phyloP scores from a whole-genome alignment of 805 yeast species.

The Ogataea pignaliae region DNA sequence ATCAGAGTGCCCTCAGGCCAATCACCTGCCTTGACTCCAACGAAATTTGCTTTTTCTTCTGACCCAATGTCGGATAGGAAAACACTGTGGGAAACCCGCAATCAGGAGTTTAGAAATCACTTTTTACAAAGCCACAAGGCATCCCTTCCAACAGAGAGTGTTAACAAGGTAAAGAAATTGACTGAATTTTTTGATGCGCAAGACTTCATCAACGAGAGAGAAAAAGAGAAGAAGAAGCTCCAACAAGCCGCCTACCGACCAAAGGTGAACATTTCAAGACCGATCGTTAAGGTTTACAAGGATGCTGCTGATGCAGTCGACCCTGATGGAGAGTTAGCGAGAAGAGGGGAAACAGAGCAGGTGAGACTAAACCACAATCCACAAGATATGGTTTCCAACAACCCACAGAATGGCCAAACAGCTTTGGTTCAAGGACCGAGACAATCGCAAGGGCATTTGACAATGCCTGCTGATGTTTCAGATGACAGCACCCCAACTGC shows the following conservation, averaged over 20 bases:
- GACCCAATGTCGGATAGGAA: slow-evolving; percentile 9
- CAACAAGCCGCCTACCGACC: slow-evolving; percentile 59
- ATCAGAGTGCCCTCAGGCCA: slow-evolving; percentile 6
- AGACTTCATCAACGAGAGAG: slow-evolving; percentile 87
- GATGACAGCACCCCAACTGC: too few relatives aligned
- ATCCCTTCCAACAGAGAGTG: slow-evolving; percentile 16
- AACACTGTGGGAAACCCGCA: slow-evolving; percentile 20
- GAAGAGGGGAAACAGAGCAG: slow-evolving; percentile 6
- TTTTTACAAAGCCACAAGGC: slow-evolving; percentile 14
- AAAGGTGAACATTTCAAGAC: slow-evolving; percentile 71
- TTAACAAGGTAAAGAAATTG: slow-evolving; percentile 54
- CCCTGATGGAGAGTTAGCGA: slow-evolving; percentile 29
- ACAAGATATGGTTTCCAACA: too few relatives aligned
- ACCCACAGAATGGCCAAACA: background rate
- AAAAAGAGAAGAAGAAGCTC: slow-evolving; percentile 63
- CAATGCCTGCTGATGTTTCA: too few relatives aligned
- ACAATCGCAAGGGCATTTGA: background rate
- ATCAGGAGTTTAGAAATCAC: slow-evolving; percentile 19
- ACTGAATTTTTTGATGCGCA: slow-evolving; percentile 69
- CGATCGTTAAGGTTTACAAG: slow-evolving; percentile 87
- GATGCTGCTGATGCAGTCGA: slow-evolving; percentile 86
- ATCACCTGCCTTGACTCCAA: slow-evolving; percentile 4
- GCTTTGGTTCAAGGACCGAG: background rate
- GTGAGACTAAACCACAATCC: too few relatives aligned
- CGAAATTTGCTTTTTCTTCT: background rate